A percentile compares a stretch with the other conserved stretches of the same genome.
Conservation (phyloP, 139 green algal species). For the Coelastrella sp. region DNA sequence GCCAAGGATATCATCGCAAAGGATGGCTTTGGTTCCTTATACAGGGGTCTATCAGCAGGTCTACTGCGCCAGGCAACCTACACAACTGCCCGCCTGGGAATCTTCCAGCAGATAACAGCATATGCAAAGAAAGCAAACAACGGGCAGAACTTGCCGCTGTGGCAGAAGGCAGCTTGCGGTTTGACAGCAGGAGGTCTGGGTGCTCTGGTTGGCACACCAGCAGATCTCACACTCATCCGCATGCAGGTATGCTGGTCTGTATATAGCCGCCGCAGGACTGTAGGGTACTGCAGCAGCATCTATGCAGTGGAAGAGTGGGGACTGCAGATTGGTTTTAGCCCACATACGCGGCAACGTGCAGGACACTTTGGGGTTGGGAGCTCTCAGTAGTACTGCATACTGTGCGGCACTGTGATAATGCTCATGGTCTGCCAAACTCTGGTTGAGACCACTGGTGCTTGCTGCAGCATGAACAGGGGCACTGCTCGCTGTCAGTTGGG, state of each 20-base stretch:
- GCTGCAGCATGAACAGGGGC: too few relatives aligned
- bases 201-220: constrained; percentile 94
- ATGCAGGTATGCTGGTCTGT: constrained; percentile 84
- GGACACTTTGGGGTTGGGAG: too few relatives aligned
- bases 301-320: too few relatives aligned
- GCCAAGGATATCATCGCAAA: constrained; percentile 77
- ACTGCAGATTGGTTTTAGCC: too few relatives aligned
- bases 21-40: constrained; percentile 88
- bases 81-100: constrained; percentile 97
- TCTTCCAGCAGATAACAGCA: constrained; percentile 89
- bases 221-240: constrained; percentile 97
- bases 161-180: constrained; percentile 89
- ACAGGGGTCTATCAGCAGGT: constrained; percentile 96
- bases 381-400: too few relatives aligned
- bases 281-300: too few relatives aligned
- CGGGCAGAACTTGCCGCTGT: constrained; percentile 83
- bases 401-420: too few relatives aligned
- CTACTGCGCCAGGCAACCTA: constrained; percentile 98
- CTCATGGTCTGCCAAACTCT: too few relatives aligned
- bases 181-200: constrained; percentile 95
- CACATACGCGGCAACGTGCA: too few relatives aligned
- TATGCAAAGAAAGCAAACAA: constrained; percentile 64
- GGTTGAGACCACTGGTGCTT: too few relatives aligned
- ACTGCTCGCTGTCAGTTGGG: too few relatives aligned
- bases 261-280: too few relatives aligned